phyloP scores from a whole-genome alignment of 768 basidiomycete genomes.

The Lactarius akahatsu region DNA sequence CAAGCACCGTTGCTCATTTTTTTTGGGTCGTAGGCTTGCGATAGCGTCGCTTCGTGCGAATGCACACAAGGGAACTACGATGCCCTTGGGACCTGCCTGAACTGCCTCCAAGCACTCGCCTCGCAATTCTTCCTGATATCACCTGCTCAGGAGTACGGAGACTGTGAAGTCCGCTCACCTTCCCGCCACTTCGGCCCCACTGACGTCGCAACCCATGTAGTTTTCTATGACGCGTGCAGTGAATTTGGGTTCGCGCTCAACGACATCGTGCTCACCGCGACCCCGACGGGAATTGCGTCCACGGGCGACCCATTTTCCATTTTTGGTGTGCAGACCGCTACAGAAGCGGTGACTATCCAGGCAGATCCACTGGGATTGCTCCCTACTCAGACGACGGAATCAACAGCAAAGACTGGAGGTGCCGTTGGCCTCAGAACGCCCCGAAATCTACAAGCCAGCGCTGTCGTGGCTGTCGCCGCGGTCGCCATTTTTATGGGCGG shows the following conservation, averaged over 20 bases:
- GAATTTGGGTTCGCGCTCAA: not conserved
- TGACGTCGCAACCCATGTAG: not conserved
- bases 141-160: not conserved
- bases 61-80: conserved; percentile 14
- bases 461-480: not conserved
- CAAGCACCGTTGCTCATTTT: not conserved
- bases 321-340: not conserved
- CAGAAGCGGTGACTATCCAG: not conserved
- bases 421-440: not conserved
- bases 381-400: not conserved
- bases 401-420: not conserved
- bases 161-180: conserved; percentile 2
- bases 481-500: not conserved
- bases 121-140: not conserved
- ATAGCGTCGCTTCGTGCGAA: not conserved
- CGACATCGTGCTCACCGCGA: not conserved
- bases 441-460: not conserved
- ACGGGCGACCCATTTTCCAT: conserved; percentile 11
- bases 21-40: not conserved
- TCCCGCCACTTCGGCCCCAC: not conserved
- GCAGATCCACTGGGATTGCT: not conserved
- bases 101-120: conserved; percentile 3
- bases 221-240: not conserved
- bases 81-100: conserved; percentile 1
- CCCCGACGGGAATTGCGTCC: conserved; percentile 2